These are phyloP conservation scores for Cercospora nicotianae DNA, from an alignment of 2,329 filamentous ascomycete species.

Conservation along the genomic window DNA sequence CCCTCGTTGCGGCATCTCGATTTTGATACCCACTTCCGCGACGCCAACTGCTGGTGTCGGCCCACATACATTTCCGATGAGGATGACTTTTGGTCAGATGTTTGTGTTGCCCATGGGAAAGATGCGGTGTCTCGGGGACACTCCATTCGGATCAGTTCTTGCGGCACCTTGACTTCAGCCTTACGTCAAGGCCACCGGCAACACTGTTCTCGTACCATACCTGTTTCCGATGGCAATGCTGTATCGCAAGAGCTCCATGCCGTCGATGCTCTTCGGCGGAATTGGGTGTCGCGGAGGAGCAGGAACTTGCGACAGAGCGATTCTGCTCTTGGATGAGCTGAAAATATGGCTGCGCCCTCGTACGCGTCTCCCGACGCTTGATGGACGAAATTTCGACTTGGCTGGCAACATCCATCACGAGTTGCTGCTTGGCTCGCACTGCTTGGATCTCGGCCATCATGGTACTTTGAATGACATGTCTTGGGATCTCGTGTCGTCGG, in stretches of 20 bases:
- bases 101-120: background rate
- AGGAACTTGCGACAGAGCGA: background rate
- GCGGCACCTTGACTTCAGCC: background rate
- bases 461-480: background rate
- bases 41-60: background rate
- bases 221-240: no score
- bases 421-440: background rate
- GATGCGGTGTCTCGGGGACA: constrained; percentile 1
- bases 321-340: background rate
- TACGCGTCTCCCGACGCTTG: background rate
- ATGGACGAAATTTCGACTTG: background rate
- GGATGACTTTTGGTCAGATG: background rate
- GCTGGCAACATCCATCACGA: background rate
- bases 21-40: background rate
- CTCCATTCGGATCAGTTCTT: background rate
- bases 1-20: background rate
- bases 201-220: no score
- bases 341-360: background rate
- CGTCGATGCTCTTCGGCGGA: background rate
- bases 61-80: background rate
- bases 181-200: background rate
- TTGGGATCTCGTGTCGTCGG: background rate
- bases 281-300: background rate
- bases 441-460: background rate
- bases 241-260: background rate